A percentile compares a stretch with the other conserved stretches of the same genome.
These are phyloP conservation scores for Teratosphaeria zuluensis DNA, from an alignment of 2,329 filamentous ascomycete genomes.

Conservation along the genomic window DNA sequence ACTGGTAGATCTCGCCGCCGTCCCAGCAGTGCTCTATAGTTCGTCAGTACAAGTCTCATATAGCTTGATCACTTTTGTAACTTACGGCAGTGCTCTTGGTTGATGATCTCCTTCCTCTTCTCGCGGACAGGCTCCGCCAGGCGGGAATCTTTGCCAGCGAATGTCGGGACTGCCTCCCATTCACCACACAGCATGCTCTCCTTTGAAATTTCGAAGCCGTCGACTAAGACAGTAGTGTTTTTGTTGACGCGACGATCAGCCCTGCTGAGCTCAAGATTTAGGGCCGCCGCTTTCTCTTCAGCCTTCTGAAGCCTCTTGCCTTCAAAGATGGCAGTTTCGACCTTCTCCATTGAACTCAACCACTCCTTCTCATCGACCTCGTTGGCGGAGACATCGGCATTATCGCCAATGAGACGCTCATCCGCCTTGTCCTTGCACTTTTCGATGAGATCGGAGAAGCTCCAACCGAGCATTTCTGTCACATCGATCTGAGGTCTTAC, in stretches of 20 bases:
- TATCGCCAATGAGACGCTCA: conserved; percentile 31
- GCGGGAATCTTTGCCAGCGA: conserved; percentile 46
- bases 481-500: conserved; percentile 44
- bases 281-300: conserved; percentile 23
- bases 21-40: conserved; percentile 37
- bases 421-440: conserved; percentile 45
- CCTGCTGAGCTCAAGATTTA: conserved; percentile 22
- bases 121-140: conserved; percentile 40
- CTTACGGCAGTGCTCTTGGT: conserved; percentile 42
- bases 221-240: conserved; percentile 48
- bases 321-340: conserved; percentile 49
- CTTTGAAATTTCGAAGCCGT: conserved; percentile 48
- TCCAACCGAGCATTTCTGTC: conserved; percentile 49
- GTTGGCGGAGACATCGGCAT: conserved; percentile 8
- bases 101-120: conserved; percentile 38
- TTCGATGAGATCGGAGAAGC: conserved; percentile 43
- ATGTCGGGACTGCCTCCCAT: conserved; percentile 50
- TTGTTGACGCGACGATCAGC: conserved; percentile 46
- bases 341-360: conserved; percentile 47
- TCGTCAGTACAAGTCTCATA: too few species aligned
- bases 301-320: conserved; percentile 42
- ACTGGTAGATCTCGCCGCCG: conserved; percentile 39
- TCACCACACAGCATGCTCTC: conserved; percentile 43
- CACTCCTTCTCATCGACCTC: conserved; percentile 44
- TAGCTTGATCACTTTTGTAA: too few species aligned